Evolutionary conservation across 2,329 filamentous ascomycete genomes (phyloP).

Genomic region (Blumeria graminis): DNA sequence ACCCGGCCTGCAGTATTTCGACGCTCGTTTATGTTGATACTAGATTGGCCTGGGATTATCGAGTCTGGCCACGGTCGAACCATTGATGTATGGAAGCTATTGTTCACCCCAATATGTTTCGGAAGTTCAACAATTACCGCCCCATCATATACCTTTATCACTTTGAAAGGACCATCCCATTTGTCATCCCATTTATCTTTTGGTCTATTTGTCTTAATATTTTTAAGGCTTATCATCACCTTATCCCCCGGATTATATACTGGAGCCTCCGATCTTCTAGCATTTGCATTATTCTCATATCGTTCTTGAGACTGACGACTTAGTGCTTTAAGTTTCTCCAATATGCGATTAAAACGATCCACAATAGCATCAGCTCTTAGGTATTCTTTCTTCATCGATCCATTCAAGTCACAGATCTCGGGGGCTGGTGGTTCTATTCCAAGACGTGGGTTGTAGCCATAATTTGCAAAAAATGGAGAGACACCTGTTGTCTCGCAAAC

Average conservation of each 20-base stretch:
- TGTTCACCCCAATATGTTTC: neutral
- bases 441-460: constrained; percentile 1
- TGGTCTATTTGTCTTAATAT: neutral
- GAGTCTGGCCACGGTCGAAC: neutral
- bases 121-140: neutral
- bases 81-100: constrained; percentile 1
- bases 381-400: neutral
- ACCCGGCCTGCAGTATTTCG: neutral
- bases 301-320: neutral
- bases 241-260: neutral
- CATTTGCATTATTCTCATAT: neutral
- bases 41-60: neutral
- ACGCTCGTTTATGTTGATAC: neutral
- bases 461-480: constrained; percentile 5
- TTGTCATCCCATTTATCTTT: constrained; percentile 1
- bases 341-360: neutral
- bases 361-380: neutral
- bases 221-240: neutral
- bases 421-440: neutral
- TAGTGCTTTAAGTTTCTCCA: neutral
- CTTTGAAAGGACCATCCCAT: neutral
- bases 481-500: constrained; percentile 3
- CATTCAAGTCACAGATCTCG: neutral
- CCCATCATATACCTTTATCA: neutral
- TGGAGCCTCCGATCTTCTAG: neutral